Evolutionary conservation across 495 filamentous ascomycete species (phyloP), one percentile per base, ranked within the genome.

Genomic region (Articulospora tetracladia): DNA sequence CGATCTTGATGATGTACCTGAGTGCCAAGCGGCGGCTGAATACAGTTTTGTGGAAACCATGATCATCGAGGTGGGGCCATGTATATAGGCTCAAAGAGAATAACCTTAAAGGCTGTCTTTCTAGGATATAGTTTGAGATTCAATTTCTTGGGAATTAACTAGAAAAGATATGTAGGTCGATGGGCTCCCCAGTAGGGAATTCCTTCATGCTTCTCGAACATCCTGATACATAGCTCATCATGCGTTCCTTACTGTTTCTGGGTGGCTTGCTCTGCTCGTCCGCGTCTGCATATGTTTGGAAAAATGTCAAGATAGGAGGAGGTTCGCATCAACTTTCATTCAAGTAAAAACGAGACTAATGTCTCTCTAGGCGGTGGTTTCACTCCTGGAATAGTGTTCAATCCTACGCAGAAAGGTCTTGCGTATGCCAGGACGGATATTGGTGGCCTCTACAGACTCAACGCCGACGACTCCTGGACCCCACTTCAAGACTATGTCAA

Each of bases 361-460:
- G 52, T 60, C 25, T 27, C n/a, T 55, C 55, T 24, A 52, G 61
- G 61, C n/a, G 83, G 83, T 39, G 84, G 83, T 22, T 87, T 86
- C 63, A 74, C 81, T 13, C 77, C 81, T 12, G 75, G 83, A 20
- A 79, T 87, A 44, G 73, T 85, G 15, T 85, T 84, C 65, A 81
- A 85, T 57, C 83, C 82, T 10, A 79, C 72, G 23, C 70, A 68
- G 12, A 79, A 79, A 58, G 81, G 82, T 8, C 69, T 87, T 17
- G 82, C 81, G 0, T 87, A 87, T 63, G 80, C 80, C 32, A 73
- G 84, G 24, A 83, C 83, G 2, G 84, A 87, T 60, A 86, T 87
- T 64, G 84, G 84, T 8, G 83, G 84, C 23, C 70, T 81, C 19
- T 87, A 87, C 66, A 73, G 77, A 49, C 71, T 84, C 51, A 83